Percentiles rank a stretch among this genome's conserved stretches.
These are phyloP conservation scores for Actinomucor elegans DNA, from an alignment of 371 early-diverging fungal genomes.

Conservation along the genomic window DNA sequence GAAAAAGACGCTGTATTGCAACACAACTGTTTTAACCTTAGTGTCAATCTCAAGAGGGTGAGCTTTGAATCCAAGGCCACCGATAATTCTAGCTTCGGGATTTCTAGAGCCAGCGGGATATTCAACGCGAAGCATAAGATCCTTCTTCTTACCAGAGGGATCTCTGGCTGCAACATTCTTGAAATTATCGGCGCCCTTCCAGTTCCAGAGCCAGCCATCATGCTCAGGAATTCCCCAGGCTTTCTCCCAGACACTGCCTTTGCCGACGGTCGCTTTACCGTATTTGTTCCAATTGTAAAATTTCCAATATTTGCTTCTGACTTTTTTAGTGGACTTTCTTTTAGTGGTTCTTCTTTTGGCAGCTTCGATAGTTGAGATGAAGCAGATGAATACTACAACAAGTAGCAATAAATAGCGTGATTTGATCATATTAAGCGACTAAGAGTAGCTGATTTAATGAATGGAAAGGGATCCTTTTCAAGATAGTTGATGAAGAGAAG, in stretches of 20 bases:
- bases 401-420: conserved; percentile 1
- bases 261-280: conserved; percentile 12
- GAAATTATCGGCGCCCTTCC: conserved; percentile 12
- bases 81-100: conserved; percentile 16
- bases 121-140: conserved; percentile 12
- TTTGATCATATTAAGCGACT: conserved; percentile 1
- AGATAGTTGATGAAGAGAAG: no score
- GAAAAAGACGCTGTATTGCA: conserved; percentile 55
- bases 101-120: conserved; percentile 20
- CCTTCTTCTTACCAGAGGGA: conserved; percentile 11
- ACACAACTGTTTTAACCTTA: conserved; percentile 23
- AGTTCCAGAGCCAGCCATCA: conserved; percentile 25
- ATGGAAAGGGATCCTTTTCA: conserved; percentile 9
- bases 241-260: conserved; percentile 6
- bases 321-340: neutral
- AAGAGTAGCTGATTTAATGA: neutral
- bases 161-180: conserved; percentile 8
- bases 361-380: conserved; percentile 8
- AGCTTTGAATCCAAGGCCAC: conserved; percentile 26
- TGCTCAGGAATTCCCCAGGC: conserved; percentile 19
- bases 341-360: neutral
- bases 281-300: conserved; percentile 26
- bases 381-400: neutral
- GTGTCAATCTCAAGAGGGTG: conserved; percentile 20
- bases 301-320: conserved; percentile 15